Evolutionary conservation across 169 alveolate species (phyloP).

Genomic region (Besnoitia besnoiti): DNA sequence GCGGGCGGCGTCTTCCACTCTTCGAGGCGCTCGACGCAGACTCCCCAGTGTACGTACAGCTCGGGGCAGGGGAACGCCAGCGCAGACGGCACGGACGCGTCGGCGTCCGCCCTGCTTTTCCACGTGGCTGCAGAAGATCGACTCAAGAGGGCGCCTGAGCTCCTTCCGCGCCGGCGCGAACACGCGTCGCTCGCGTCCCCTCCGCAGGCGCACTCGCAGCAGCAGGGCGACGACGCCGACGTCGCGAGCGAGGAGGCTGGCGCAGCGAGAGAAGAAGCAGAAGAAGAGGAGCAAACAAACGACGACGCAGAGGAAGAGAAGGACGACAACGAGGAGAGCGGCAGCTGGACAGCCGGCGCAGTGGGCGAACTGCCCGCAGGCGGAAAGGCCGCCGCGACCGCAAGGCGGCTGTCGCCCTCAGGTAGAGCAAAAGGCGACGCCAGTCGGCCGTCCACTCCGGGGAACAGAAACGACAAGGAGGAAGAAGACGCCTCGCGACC

Average conservation of each 20-base stretch:
- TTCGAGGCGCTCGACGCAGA: neutral
- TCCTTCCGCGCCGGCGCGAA: neutral
- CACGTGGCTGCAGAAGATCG: too few relatives aligned
- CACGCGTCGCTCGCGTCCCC: neutral
- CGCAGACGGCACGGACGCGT: neutral
- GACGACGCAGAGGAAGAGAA: neutral
- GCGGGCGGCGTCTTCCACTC: neutral
- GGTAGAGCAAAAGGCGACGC: too few relatives aligned
- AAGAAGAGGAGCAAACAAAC: neutral
- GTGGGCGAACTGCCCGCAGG: neutral
- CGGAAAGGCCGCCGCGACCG: too few relatives aligned
- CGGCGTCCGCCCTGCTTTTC: neutral
- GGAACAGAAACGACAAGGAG: too few relatives aligned
- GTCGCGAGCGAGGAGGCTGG: neutral
- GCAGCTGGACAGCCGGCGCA: neutral
- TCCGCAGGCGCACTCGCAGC: neutral
- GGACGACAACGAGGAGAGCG: neutral
- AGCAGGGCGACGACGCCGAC: slow-evolving; percentile 18
- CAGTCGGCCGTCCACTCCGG: too few relatives aligned
- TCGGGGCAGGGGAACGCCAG: too few relatives aligned
- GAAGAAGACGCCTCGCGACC: too few relatives aligned
- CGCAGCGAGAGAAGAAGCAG: neutral
- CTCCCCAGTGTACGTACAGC: slow-evolving; percentile 27
- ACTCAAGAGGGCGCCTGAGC: neutral
- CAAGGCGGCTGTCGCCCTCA: too few relatives aligned